A percentile compares a stretch with the other conserved stretches of the same genome.
These are phyloP conservation scores for Ramaria sp. DNA, from an alignment of 768 basidiomycete species.

Conservation along the genomic window DNA sequence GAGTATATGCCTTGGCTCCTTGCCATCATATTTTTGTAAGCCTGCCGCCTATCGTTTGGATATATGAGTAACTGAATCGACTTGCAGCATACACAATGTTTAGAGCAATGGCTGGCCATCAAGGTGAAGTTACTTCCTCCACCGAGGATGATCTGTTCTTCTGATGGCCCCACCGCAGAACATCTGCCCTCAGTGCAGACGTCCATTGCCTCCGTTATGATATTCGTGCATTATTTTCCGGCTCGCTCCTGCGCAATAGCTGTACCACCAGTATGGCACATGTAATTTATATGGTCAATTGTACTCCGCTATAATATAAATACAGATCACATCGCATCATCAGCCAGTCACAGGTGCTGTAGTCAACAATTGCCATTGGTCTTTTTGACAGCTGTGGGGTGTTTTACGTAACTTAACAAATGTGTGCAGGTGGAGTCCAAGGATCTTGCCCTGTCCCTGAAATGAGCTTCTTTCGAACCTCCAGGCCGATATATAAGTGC, in stretches of 20 bases:
- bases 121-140: conserved; percentile 34
- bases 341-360: too few species aligned
- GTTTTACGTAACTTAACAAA: too few species aligned
- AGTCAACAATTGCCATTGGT: too few species aligned
- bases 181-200: conserved; percentile 85
- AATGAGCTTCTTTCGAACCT: too few species aligned
- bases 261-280: background rate
- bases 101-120: conserved; percentile 75
- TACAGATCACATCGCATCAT: too few species aligned
- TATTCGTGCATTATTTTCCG: background rate
- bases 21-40: conserved; percentile 84
- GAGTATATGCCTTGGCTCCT: conserved; percentile 76
- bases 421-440: too few species aligned
- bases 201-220: conserved; percentile 71
- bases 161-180: conserved; percentile 36
- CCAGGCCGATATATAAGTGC: too few species aligned
- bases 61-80: background rate
- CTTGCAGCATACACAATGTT: conserved; percentile 70
- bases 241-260: background rate
- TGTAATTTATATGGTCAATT: background rate
- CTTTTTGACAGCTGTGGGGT: too few species aligned
- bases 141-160: background rate
- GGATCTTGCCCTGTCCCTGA: too few species aligned
- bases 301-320: too few species aligned
- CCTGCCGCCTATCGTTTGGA: conserved; percentile 12